Base-by-base conservation (phyloP, 192 early-diverging fungal species). In the Cladochytrium replicatum region DNA sequence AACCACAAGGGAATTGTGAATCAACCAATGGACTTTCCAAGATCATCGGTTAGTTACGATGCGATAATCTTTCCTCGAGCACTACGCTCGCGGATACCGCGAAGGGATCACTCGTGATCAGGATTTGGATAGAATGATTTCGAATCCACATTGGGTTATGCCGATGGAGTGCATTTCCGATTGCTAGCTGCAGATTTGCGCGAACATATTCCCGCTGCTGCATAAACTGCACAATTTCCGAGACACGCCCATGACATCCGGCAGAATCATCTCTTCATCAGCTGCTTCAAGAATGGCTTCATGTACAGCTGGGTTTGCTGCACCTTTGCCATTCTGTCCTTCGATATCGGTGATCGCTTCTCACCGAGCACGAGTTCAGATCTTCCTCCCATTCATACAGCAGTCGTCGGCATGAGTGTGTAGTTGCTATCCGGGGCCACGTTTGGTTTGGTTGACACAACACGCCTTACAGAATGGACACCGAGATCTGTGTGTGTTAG, bases 131-230 rank as follows among this genome's bases (percentile, higher is more conserved):
- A n/a, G n/a, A n/a, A n/a, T n/a, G n/a, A n/a, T n/a, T n/a, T n/a
- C n/a, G n/a, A n/a, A n/a, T n/a, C n/a, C n/a, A n/a, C n/a, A n/a
- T 7, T 24, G 88, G 48, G 91, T 94, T 17, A 95, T 86, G 29
- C 87, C 96, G 63, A 99, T 86, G 8, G 93, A 93, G 91, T 21
- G 93, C 87, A 62, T 99, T 99, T 38, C 96, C 93, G 43, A 99
- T 93, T 0, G 87, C 87, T 30, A 99, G 72, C 46, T 86, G 84
- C 42, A 99, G 64, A 52, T 90, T 91, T 5, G 96, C 96, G 44
- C 83, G 74, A 65, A 88, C 73, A 39, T 99, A 95, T 66, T 91
- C 86, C 34, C 89, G 73, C 30, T 84, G 71, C 44, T 88, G 82
- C 78, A 91, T 84, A 26, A 74, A 56, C n/a, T 77, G 64, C 21